Base-by-base conservation (phyloP, 202 grass and related monocot species). In the Carex arenaria region DNA sequence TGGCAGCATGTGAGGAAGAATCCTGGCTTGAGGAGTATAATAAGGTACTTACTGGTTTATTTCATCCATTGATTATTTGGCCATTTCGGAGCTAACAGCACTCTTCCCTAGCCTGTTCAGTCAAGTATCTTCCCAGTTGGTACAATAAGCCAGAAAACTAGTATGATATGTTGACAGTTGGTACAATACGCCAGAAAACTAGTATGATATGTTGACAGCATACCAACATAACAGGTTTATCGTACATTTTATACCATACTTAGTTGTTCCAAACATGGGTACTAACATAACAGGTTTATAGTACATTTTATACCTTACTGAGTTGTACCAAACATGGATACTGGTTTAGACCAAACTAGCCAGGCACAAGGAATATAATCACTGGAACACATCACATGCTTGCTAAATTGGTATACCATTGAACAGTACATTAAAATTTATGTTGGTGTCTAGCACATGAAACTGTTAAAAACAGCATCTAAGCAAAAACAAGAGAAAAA, bases 11-110 rank as follows among this genome's bases (percentile, higher is more conserved):
- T 78, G 89, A 99, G 59, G 96, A 99, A 83, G 96, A 99, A 89
- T 76, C 83, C 52, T 99, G 96, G 96, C 85, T 99, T 31, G 96
- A 99, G 88, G 93, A 95, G 80, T 99, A 99, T 83, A 99, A 92
- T 74, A 95, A 90, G 89, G 96, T 99, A 86, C 82, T 61, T 18
- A 20, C 23, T 59, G 75, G 79, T 10, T 7, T 17, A 38, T 55
- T 54, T 82, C 8, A 79, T 57, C 40, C 0, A 2, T 82, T 61
- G 20, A 30, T 36, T 67, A 77, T 57, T 17, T 57, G 19, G 23
- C 52, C 26, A 19, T 77, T 55, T 69, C 43, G 4, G 47, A 51
- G 47, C 10, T 51, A 12, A 13, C 47, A n/a, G 7, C 40, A 68
- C 34, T 68, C 65, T 34, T 67, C 13, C 36, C 31, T 67, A 67